These are phyloP conservation scores for Delitschia confertaspora DNA, from an alignment of 495 filamentous ascomycete species.

Conservation along the genomic window DNA sequence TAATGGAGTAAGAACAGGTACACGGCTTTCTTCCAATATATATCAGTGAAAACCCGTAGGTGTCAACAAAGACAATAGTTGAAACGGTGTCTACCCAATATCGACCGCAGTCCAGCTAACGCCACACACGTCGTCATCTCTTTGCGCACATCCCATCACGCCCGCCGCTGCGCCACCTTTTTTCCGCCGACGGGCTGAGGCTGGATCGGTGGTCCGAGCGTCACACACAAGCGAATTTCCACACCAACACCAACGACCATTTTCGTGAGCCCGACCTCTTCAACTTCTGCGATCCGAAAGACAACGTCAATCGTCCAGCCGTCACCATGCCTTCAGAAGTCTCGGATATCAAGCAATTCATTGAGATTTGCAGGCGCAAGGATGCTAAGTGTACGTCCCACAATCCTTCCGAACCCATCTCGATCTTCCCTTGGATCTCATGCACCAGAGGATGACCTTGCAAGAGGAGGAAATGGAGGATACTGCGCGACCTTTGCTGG, in stretches of 20 bases:
- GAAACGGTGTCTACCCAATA: constrained; percentile 1
- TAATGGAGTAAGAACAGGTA: too few relatives aligned
- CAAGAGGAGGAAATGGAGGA: too few relatives aligned
- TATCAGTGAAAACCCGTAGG: too few relatives aligned
- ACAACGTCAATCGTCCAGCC: constrained; percentile 7
- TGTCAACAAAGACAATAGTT: too few relatives aligned
- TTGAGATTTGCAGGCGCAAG: constrained; percentile 98
- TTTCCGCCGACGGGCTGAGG: too few relatives aligned
- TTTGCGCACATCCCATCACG: neutral
- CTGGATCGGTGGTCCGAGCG: constrained; percentile 14
- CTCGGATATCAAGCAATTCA: constrained; percentile 99
- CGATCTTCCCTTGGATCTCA: too few relatives aligned
- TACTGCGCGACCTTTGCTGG: too few relatives aligned
- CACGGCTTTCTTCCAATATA: too few relatives aligned
- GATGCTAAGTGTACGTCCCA: constrained; percentile 78
- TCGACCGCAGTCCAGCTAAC: too few relatives aligned
- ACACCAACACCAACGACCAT: constrained; percentile 9
- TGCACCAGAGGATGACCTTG: too few relatives aligned
- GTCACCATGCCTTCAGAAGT: constrained; percentile 91
- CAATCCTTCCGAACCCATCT: neutral
- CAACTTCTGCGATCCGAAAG: neutral
- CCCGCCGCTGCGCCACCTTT: neutral
- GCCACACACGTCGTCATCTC: constrained; percentile 14
- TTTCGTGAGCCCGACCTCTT: neutral
- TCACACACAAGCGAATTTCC: constrained; percentile 20